A percentile compares a stretch with the other conserved stretches of the same genome.
Evolutionary conservation across 2,329 filamentous ascomycete species (phyloP).

Genomic region (Fusarium phyllophilum): DNA sequence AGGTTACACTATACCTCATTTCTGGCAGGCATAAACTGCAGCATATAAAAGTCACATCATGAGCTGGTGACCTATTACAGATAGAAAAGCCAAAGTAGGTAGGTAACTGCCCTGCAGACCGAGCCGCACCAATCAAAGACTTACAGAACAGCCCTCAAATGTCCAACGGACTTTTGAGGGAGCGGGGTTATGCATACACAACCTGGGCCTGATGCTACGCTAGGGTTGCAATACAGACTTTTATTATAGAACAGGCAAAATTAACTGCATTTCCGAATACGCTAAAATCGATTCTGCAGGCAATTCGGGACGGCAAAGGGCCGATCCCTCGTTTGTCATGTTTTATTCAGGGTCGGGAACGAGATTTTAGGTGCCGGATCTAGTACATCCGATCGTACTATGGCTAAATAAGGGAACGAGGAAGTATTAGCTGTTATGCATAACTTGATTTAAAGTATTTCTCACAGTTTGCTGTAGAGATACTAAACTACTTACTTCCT

Average conservation of each 20-base stretch:
- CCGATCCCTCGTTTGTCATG: neutral
- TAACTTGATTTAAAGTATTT: accelerated
- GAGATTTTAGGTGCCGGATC: neutral
- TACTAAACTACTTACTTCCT: accelerated
- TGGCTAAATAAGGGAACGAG: neutral
- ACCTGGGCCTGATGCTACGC: neutral
- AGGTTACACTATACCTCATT: neutral
- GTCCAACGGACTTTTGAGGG: neutral
- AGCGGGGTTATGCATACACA: neutral
- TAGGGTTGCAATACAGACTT: neutral
- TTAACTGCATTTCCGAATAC: neutral
- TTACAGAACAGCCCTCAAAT: neutral
- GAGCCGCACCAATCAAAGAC: neutral
- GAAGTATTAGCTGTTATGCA: neutral
- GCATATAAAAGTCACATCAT: neutral
- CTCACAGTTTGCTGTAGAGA: neutral
- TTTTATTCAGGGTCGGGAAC: neutral
- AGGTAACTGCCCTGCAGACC: neutral
- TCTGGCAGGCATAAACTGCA: neutral
- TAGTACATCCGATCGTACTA: accelerated
- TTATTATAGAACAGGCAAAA: neutral
- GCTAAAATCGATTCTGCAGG: neutral
- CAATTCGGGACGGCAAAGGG: neutral
- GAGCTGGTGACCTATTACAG: neutral
- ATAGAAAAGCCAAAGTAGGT: accelerated